phyloP scores from a whole-genome alignment of 306 rosid species.

The Citrullus colocynthis region DNA sequence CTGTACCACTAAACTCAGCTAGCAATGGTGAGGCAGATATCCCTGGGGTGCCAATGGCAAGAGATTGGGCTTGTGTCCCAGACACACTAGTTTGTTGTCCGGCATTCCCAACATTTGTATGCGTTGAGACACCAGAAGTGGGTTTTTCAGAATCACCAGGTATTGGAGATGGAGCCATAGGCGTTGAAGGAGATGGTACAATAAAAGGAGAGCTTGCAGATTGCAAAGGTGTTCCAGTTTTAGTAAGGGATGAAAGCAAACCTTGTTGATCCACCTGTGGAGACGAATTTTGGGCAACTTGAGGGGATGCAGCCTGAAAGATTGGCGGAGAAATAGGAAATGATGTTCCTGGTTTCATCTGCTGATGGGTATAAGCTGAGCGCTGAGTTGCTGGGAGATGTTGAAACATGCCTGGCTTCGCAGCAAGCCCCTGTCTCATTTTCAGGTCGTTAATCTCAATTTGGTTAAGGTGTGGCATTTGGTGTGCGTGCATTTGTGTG shows the following conservation, averaged over 20 bases:
- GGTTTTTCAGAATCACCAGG: slow-evolving; percentile 78
- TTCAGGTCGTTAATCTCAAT: slow-evolving; percentile 61
- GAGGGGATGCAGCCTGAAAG: slow-evolving; percentile 80
- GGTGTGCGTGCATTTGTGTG: slow-evolving; percentile 51
- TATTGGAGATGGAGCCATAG: slow-evolving; percentile 76
- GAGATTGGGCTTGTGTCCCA: slow-evolving; percentile 61
- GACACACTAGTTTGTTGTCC: slow-evolving; percentile 46
- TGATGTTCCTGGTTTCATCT: slow-evolving; percentile 48
- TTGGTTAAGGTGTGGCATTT: slow-evolving; percentile 59
- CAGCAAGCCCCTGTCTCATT: slow-evolving; percentile 46
- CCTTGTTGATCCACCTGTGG: slow-evolving; percentile 82
- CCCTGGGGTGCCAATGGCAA: slow-evolving; percentile 95
- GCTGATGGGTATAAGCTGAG: slow-evolving; percentile 57
- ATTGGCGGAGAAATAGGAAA: slow-evolving; percentile 64
- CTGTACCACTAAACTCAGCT: slow-evolving; percentile 69
- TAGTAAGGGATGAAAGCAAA: slow-evolving; percentile 36
- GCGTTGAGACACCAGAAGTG: slow-evolving; percentile 37
- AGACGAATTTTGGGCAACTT: slow-evolving; percentile 73
- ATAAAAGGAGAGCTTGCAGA: slow-evolving; percentile 71
- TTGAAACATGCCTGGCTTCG: slow-evolving; percentile 59
- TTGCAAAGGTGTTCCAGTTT: slow-evolving; percentile 72
- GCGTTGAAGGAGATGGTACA: slow-evolving; percentile 79
- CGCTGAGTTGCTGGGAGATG: slow-evolving; percentile 60
- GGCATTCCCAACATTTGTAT: slow-evolving; percentile 49
- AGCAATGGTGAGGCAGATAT: slow-evolving; percentile 96